Percentiles rank a stretch among this genome's conserved stretches.
These are phyloP conservation scores for Ziziphus jujuba DNA, from an alignment of 306 rosid species.

Conservation along the genomic window DNA sequence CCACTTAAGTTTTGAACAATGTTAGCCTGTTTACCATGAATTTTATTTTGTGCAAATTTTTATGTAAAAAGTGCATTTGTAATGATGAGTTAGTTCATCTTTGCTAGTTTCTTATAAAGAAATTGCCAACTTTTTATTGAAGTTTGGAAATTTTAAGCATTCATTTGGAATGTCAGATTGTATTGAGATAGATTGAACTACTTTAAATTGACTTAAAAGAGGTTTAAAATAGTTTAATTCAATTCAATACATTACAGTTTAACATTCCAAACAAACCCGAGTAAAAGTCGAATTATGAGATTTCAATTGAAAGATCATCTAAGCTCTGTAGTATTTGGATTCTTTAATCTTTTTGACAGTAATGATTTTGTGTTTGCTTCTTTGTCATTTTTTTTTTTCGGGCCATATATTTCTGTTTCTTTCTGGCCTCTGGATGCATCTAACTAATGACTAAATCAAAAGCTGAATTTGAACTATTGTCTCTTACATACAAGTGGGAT, in stretches of 20 bases:
- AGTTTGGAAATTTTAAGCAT: background rate
- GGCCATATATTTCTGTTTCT: no score
- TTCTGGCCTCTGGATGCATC: background rate
- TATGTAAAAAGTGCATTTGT: slow-evolving; percentile 38
- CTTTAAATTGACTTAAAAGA: no score
- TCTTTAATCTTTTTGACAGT: slow-evolving; percentile 5
- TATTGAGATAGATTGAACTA: no score
- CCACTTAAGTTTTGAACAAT: slow-evolving; percentile 20
- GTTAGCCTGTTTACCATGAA: slow-evolving; percentile 19
- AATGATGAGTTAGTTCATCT: slow-evolving; percentile 26
- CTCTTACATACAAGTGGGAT: no score
- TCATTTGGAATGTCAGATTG: no score
- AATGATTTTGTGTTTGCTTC: background rate
- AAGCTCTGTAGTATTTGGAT: slow-evolving; percentile 2
- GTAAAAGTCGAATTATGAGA: slow-evolving; percentile 21
- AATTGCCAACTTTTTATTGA: slow-evolving; percentile 12
- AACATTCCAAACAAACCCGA: background rate
- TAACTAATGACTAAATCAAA: background rate
- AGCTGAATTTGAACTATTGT: no score
- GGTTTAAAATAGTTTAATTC: no score
- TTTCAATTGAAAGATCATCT: slow-evolving; percentile 29
- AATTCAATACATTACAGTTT: no score
- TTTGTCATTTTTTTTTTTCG: no score
- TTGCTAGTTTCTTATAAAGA: slow-evolving; percentile 21
- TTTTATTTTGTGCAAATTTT: slow-evolving; percentile 30